A percentile compares a stretch with the other conserved stretches of the same genome.
Evolutionary conservation across 1,284 basidiomycete genomes (phyloP).

Genomic region (Puccinia horiana): DNA sequence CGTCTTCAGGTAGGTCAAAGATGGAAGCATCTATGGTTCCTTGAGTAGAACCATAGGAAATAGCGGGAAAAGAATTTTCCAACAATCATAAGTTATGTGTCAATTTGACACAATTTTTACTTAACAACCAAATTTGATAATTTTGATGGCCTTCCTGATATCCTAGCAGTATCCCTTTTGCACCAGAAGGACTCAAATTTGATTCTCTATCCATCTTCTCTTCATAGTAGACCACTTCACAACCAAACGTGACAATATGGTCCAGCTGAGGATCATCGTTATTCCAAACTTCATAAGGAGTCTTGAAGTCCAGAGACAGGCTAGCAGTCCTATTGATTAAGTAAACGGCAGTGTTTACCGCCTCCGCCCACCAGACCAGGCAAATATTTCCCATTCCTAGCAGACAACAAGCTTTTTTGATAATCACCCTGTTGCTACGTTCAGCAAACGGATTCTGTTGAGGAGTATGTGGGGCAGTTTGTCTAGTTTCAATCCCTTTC

Average conservation of each 20-base stretch:
- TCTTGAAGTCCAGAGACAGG: neutral
- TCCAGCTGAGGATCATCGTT: too few species aligned
- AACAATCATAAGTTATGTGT: neutral
- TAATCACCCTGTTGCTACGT: neutral
- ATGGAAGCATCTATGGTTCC: too few species aligned
- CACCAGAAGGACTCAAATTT: neutral
- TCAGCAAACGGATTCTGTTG: too few species aligned
- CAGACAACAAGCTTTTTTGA: neutral
- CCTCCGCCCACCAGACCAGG: neutral
- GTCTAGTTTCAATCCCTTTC: neutral
- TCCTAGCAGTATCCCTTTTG: neutral
- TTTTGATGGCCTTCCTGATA: conserved; percentile 19
- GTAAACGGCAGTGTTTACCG: neutral
- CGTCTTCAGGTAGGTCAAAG: too few species aligned
- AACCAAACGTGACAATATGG: neutral
- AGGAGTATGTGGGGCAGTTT: conserved; percentile 15
- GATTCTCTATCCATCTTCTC: neutral
- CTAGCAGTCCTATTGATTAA: conserved; percentile 1
- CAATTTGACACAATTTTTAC: neutral
- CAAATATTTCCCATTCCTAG: neutral
- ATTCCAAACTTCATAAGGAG: neutral
- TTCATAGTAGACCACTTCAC: neutral
- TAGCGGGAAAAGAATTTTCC: neutral
- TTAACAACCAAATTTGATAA: neutral
- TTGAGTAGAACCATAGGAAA: neutral